Conservation (phyloP, 768 basidiomycete species). For the Sistotremastrum suecicum region DNA sequence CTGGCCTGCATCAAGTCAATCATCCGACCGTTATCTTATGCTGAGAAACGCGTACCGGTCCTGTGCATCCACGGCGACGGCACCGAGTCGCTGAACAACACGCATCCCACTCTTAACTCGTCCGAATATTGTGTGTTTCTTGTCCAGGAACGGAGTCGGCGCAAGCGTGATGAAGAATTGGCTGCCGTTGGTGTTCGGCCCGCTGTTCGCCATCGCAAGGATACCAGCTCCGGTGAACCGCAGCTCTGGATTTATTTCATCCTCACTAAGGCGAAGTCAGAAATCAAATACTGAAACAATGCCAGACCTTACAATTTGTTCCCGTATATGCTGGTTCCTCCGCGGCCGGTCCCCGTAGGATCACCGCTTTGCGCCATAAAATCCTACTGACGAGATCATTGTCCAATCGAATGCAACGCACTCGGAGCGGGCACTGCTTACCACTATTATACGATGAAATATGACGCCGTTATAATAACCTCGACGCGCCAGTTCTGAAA, state of each 20-base stretch:
- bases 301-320: slow-evolving; percentile 57
- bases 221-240: slow-evolving; percentile 95
- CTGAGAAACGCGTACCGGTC: slow-evolving; percentile 45
- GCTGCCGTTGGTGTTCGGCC: slow-evolving; percentile 87
- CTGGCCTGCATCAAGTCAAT: too few species aligned
- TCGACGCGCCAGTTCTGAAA: slow-evolving; percentile 75
- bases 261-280: slow-evolving; percentile 40
- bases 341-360: slow-evolving; percentile 90
- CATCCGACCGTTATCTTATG: too few species aligned
- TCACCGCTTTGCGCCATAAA: slow-evolving; percentile 98
- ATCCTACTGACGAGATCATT: slow-evolving; percentile 34
- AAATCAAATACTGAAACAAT: neutral
- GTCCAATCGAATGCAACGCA: neutral
- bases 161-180: slow-evolving; percentile 87
- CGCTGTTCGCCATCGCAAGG: slow-evolving; percentile 94
- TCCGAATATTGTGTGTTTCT: slow-evolving; percentile 83
- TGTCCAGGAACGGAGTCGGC: slow-evolving; percentile 74
- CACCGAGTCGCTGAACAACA: slow-evolving; percentile 81
- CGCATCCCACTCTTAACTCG: slow-evolving; percentile 85
- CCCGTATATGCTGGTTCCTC: slow-evolving; percentile 81
- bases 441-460: slow-evolving; percentile 87
- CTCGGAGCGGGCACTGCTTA: slow-evolving; percentile 20
- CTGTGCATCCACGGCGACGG: slow-evolving; percentile 79
- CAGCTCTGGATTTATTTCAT: slow-evolving; percentile 83
- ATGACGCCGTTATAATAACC: slow-evolving; percentile 87